Evolutionary conservation across 345 rosid species (phyloP), one percentile per base, ranked within the genome.

Genomic region (Hibiscus syriacus): DNA sequence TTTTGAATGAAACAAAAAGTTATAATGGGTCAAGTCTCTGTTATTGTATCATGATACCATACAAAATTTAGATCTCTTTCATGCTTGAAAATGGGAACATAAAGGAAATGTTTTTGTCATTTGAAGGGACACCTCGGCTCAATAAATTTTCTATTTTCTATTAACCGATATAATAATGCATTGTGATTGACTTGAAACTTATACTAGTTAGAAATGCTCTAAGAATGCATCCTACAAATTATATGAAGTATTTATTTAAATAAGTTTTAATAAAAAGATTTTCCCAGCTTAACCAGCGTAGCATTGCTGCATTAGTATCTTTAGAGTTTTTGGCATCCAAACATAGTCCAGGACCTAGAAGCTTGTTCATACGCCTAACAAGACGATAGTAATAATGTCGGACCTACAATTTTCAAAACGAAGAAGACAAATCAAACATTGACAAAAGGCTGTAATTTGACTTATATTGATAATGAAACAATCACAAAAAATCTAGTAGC

Each of bases 301-400:
- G 90, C 98, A 95, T 92, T 14, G 99, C 99, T 68, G 97, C 90
- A 83, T 92, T 95, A 48, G 98, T 95, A 70, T 95, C 99, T 81
- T 95, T 92, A 1, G 98, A 93, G 74, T 95, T 88, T 77, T 95
- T 95, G 34, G 99, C 98, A 82, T 95, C 98, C 59, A 95, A 25
- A 20, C 58, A 54, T 70, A 95, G 78, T 64, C 81, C 92, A 7
- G 99, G 99, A 41, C 96, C 99, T 70, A 94, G 75, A 65, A 91
- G 77, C 76, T 94, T 94, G 92, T 94, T 94, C 99, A 94, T 95
- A 58, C 98, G 90, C 84, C 97, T 85, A 66, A 95, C 98, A 16
- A 95, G 85, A 55, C 98, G 96, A 79, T 94, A 94, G 68, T 94
- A 94, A 78, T 94, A 94, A 82, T 94, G 99, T 45, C 99, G 80